Evolutionary conservation across 192 early-diverging fungal species (phyloP).

Genomic region (Gigaspora rosea): DNA sequence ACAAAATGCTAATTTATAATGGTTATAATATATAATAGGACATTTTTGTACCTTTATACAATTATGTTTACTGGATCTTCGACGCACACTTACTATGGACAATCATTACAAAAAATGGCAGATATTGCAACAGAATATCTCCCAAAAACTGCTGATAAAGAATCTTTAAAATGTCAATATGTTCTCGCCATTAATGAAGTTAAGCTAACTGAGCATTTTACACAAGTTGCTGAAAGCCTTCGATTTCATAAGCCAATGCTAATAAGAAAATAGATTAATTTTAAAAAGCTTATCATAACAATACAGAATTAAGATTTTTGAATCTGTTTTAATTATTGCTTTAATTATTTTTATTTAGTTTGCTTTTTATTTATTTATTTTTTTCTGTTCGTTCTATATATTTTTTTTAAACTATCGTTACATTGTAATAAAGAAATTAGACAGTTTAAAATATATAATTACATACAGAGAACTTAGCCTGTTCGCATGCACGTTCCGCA

Average conservation of each 20-base stretch:
- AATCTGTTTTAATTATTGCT: too few relatives aligned
- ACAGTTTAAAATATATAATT: too few relatives aligned
- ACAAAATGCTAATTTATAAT: not conserved
- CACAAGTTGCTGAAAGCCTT: slow-evolving; percentile 12
- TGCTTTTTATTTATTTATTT: too few relatives aligned
- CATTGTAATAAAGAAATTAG: too few relatives aligned
- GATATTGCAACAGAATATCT: slow-evolving; percentile 22
- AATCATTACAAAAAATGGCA: slow-evolving; percentile 12
- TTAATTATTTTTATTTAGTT: too few relatives aligned
- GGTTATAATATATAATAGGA: not conserved
- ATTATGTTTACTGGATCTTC: slow-evolving; percentile 7
- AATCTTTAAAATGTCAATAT: slow-evolving; percentile 17
- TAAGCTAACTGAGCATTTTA: slow-evolving; percentile 13
- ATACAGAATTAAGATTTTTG: too few relatives aligned
- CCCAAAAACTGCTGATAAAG: not conserved
- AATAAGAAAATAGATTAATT: not conserved
- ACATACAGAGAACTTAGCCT: too few relatives aligned
- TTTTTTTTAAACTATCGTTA: too few relatives aligned
- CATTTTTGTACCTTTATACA: slow-evolving; percentile 7
- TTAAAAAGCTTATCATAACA: too few relatives aligned
- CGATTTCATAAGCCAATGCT: slow-evolving; percentile 19
- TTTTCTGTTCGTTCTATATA: too few relatives aligned
- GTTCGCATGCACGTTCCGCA: too few relatives aligned
- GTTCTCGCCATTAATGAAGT: not conserved
- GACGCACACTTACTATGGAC: not conserved